phyloP scores from a whole-genome alignment of 2,329 filamentous ascomycete genomes.

The Hymenoscyphus linearis region DNA sequence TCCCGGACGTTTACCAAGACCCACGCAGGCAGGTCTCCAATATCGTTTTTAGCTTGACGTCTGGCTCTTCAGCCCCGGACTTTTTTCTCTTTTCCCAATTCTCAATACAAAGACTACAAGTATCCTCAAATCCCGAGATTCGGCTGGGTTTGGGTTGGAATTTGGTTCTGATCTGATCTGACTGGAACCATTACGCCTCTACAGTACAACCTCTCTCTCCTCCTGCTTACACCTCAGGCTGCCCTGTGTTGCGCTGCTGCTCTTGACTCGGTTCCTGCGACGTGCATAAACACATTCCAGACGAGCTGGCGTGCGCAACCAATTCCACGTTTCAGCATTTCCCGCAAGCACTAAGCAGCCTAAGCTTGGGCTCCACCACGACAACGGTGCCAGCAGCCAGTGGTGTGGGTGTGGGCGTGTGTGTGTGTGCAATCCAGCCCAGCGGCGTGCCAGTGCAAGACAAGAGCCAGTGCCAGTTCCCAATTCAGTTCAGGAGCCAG shows the following conservation, averaged over 20 bases:
- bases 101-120: background rate
- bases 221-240: too few species aligned
- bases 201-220: too few species aligned
- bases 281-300: background rate
- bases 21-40: background rate
- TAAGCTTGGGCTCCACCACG: background rate
- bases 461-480: too few species aligned
- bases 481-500: too few species aligned
- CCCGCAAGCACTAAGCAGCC: background rate
- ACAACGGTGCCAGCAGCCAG: too few species aligned
- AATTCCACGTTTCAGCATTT: conserved; percentile 1
- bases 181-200: background rate
- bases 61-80: background rate
- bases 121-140: background rate
- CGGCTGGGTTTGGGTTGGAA: background rate
- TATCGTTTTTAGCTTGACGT: background rate
- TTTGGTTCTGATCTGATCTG: background rate
- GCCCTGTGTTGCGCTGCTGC: background rate
- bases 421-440: background rate
- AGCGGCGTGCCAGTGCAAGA: too few species aligned
- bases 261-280: background rate
- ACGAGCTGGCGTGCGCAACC: background rate
- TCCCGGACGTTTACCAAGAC: background rate
- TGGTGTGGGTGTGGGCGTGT: background rate
- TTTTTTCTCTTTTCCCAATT: background rate